Conservation (phyloP, 169 alveolate species). For the Miamiensis avidus region DNA sequence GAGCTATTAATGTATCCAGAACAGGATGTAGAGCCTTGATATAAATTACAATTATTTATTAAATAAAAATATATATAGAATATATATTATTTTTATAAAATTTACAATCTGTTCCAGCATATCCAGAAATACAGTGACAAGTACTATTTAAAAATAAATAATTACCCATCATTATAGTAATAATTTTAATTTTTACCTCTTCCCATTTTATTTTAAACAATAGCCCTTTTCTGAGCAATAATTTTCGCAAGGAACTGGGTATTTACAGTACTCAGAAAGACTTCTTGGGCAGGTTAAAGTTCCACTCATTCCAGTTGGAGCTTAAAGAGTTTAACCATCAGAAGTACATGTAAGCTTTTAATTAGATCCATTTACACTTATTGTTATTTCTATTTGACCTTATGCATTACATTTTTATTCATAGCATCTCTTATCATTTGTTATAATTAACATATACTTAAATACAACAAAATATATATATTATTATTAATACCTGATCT, state of each 20-base stretch:
- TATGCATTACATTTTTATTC: background rate
- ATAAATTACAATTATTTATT: no score
- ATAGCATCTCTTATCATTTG: background rate
- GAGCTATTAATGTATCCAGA: background rate
- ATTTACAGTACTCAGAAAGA: background rate
- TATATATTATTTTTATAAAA: no score
- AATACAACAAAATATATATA: no score
- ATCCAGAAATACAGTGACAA: background rate
- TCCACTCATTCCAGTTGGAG: background rate
- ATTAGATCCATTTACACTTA: no score
- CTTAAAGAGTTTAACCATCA: background rate
- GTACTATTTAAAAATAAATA: background rate
- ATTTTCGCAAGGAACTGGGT: background rate
- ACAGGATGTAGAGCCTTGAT: background rate
- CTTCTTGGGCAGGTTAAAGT: background rate
- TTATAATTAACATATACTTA: no score
- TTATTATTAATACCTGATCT: no score
- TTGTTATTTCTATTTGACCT: background rate
- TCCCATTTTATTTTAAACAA: background rate
- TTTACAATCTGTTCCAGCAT: background rate
- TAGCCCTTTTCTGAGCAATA: background rate
- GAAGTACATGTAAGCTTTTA: background rate
- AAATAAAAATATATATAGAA: no score
- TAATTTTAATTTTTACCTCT: background rate
- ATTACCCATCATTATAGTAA: no score